Evolutionary conservation across 2,329 filamentous ascomycete species (phyloP), one percentile per base, ranked within the genome.

Genomic region (Dothidotthia symphoricarpi): DNA sequence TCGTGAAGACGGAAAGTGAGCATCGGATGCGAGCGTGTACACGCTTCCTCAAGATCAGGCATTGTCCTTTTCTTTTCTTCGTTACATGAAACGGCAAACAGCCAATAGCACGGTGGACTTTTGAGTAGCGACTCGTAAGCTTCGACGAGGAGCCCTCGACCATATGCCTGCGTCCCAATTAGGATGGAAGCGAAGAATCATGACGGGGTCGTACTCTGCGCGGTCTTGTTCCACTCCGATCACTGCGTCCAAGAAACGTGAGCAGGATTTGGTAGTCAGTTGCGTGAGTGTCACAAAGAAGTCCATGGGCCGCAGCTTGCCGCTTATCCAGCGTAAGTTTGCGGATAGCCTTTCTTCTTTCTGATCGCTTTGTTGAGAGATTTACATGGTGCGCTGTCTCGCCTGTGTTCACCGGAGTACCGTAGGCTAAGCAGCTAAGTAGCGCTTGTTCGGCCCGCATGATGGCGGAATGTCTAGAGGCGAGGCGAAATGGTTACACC

Each of bases 361-460:
- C 16, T 25, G 34, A 31, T 7, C 26, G 30, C 25, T 27, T 39
- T 35, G 43, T 45, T 39, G 46, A 28, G 46, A 15, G 7, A 30
- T 16, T 24, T 28, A 37, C 35, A 39, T 32, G 36, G 39, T 24
- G 45, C 42, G 45, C 48, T 45, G 36, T 24, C 35, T 30, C 55
- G 49, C 49, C 34, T 52, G 39, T 52, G 34, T 51, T 60, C 51
- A 59, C 54, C 57, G 56, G 56, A 59, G 50, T n/a, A n/a, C n/a
- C n/a, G n/a, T n/a, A n/a, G n/a, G 19, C 19, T 22, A 22, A 22
- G 19, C 19, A 22, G 19, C 19, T 22, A 22, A 22, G 49, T 51
- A 51, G 45, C 35, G 43, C 43, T 48, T 45, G 28, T 43, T 44
- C 47, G 44, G 48, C 45, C 39, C 47, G 51, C 49, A 47, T 50